Base-by-base conservation (phyloP, 2,329 filamentous ascomycete genomes). In the Fonsecaea multimorphosa region DNA sequence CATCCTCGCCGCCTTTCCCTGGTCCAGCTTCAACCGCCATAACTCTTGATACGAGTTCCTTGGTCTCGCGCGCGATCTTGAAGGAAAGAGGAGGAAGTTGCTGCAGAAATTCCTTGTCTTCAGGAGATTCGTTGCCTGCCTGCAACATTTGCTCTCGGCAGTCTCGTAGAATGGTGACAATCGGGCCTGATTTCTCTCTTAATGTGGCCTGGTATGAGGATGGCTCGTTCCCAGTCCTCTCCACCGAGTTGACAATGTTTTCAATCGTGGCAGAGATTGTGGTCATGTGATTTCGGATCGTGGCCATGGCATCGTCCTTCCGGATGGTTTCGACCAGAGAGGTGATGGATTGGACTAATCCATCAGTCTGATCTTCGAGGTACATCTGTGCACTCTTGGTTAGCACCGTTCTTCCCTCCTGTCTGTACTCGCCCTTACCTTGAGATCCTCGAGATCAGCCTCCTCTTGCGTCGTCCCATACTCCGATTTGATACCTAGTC, bases 31-130 rank as follows among this genome's bases (percentile, higher is more conserved):
- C 74, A 61, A 77, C 71, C 3, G 74, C 73, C 59, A 85, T 82
- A 34, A 84, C 76, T 36, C 80, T 76, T 27, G 82, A 77, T 11
- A 87, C 85, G 66, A 92, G 80, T 75, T 91, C 91, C 81, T 94
- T 95, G 58, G 90, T 91, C 78, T 93, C 90, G 66, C 90, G 85
- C 6, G 91, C 92, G 74, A 94, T 90, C 78, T 92, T 90, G 77
- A 96, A 96, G n/a, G 91, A 91, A 71, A 95, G 88, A 1, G 91
- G 91, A 11, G 91, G 91, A 58, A 96, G 80, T 31, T 86, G 88
- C 76, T 90, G 88, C 61, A 85, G 89, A 82, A 89, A 89, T 73
- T 82, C 82, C 6, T 78, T 79, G 22, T 78, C 70, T 8, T 86
- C 83, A 70, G 85, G 81, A 29, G 88, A 89, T 38, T 85, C 86